Conservation (phyloP, 768 basidiomycete species). For the Pulveroboletus frians region DNA sequence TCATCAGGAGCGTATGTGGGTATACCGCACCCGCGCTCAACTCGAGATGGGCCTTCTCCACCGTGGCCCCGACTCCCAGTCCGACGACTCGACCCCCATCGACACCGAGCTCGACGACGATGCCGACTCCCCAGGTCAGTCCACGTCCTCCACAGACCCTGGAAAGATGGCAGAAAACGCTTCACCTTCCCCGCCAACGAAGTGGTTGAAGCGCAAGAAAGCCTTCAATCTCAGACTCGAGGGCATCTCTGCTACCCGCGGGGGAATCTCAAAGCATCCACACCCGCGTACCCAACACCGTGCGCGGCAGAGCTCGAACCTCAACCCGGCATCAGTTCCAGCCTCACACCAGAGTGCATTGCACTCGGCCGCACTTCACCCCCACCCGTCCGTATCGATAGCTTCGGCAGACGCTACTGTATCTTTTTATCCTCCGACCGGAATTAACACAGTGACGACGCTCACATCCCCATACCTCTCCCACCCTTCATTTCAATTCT, state of each 20-base stretch:
- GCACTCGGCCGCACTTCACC: constrained; percentile 13
- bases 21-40: constrained; percentile 57
- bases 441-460: constrained; percentile 28
- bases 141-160: constrained; percentile 18
- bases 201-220: constrained; percentile 56
- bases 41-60: constrained; percentile 46
- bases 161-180: constrained; percentile 31
- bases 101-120: constrained; percentile 20
- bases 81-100: constrained; percentile 1
- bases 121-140: constrained; percentile 15
- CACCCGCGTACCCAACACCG: constrained; percentile 26
- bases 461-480: constrained; percentile 31
- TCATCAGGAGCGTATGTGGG: constrained; percentile 67
- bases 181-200: constrained; percentile 25
- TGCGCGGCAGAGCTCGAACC: constrained; percentile 28
- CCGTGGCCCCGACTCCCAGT: constrained; percentile 6
- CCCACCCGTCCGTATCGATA: constrained; percentile 14
- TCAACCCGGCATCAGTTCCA: constrained; percentile 27
- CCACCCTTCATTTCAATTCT: constrained; percentile 27
- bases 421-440: constrained; percentile 28
- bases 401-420: constrained; percentile 14
- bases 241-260: constrained; percentile 33
- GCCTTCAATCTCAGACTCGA: constrained; percentile 50
- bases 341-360: constrained; percentile 16
- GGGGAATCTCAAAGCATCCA: constrained; percentile 24